Evolutionary conservation across 2,329 filamentous ascomycete species (phyloP), one percentile per base, ranked within the genome.

Genomic region (Aspergillus ibericus): DNA sequence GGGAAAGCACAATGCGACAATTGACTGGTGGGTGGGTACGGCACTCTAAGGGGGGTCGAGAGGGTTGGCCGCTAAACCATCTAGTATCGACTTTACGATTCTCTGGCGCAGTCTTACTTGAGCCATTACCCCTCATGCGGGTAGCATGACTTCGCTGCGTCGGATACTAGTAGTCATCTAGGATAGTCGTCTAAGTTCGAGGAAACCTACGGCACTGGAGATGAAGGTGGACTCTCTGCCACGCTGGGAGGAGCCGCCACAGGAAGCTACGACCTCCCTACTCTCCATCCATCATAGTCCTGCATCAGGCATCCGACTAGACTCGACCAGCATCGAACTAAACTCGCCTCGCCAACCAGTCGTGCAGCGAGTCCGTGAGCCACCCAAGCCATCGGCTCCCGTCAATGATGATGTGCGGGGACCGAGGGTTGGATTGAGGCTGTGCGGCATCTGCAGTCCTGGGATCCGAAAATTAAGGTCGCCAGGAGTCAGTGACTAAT

Each of bases 321-420:
- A 27, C 20, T 29, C 22, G 25, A 29, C 16, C 13, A 27, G 25
- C 8, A 22, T 48, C 25, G n/a, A 48, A 48, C 25, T 40, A 32
- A 32, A 32, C 9, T 18, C n/a, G 35, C 6, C 36, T 16, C n/a
- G 15, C 44, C 25, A 15, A 32, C 44, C 44, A 48, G 25, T 48
- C 44, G 44, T 42, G 38, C 38, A 22, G 29, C 15, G 15, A 38
- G 49, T 20, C 49, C 38, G 32, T 27, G 22, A 53, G 53, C 56
- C 58, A 63, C 63, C 59, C 61, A 68, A 64, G 48, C 50, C 59
- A 61, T 65, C 58, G 57, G 63, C 57, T 63, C 62, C 53, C 34
- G 10, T 18, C 48, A 53, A 40, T 60, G 47, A 61, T 66, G 63
- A 60, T 57, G 56, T 66, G 68, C 63, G 66, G 68, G 66, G 29